phyloP scores from a whole-genome alignment of 176 grass and related monocot species.

The Avena atlantica region DNA sequence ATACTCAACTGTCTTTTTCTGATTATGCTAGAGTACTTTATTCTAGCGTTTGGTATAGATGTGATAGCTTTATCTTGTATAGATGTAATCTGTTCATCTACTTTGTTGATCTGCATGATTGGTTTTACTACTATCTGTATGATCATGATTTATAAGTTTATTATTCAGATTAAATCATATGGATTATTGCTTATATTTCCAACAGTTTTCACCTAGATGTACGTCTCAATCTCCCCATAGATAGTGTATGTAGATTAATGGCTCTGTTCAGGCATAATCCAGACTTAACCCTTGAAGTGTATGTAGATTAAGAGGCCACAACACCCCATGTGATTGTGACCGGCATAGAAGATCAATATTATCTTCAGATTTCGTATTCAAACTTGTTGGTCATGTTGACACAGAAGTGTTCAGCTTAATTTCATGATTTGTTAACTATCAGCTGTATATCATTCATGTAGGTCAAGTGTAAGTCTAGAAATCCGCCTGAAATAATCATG shows the following conservation, averaged over 20 bases:
- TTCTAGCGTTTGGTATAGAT: too few species aligned
- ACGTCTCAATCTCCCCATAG: not conserved
- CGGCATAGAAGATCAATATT: not conserved
- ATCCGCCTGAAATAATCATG: not conserved
- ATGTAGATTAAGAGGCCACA: not conserved
- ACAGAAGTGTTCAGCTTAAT: not conserved
- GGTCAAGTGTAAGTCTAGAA: not conserved
- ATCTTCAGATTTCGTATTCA: not conserved
- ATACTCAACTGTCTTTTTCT: too few species aligned
- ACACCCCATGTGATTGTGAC: not conserved
- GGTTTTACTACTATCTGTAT: too few species aligned
- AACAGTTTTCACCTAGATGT: constrained; percentile 27
- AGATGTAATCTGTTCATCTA: too few species aligned
- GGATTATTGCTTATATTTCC: too few species aligned
- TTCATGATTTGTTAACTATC: not conserved
- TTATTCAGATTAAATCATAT: too few species aligned
- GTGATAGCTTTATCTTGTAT: too few species aligned
- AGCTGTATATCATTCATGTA: too few species aligned
- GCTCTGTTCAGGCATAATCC: not conserved
- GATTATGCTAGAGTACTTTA: too few species aligned
- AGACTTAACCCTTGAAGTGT: not conserved
- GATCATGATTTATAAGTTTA: too few species aligned
- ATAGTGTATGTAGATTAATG: not conserved
- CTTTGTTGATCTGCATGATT: too few species aligned
- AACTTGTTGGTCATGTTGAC: not conserved